Percentiles rank a stretch among this genome's conserved stretches.
phyloP scores from a whole-genome alignment of 306 rosid species.

The Vicia faba region DNA sequence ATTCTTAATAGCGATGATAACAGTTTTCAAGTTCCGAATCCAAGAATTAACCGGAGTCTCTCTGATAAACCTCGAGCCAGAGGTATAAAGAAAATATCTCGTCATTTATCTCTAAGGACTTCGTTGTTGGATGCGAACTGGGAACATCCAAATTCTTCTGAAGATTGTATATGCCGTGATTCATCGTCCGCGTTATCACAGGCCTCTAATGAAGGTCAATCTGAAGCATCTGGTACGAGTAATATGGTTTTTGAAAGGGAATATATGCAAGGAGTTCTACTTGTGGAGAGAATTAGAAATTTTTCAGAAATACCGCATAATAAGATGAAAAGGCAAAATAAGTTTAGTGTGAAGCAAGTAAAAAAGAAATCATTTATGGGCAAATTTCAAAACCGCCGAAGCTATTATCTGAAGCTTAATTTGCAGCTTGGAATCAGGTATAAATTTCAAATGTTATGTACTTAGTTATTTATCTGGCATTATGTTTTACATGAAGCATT shows the following conservation, averaged over 20 bases:
- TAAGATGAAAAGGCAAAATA: constrained; percentile 53
- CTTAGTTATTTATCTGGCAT: constrained; percentile 1
- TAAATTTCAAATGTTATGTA: not conserved
- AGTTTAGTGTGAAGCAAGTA: constrained; percentile 45
- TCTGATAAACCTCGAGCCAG: constrained; percentile 53
- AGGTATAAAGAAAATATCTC: constrained; percentile 49
- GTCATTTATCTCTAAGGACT: constrained; percentile 53
- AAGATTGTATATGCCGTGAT: constrained; percentile 43
- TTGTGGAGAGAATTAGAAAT: constrained; percentile 59
- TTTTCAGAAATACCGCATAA: constrained; percentile 45
- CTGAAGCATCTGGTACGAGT: constrained; percentile 41
- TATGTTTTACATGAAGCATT: constrained; percentile 3
- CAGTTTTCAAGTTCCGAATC: constrained; percentile 36
- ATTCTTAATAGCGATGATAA: constrained; percentile 43
- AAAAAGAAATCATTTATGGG: constrained; percentile 54
- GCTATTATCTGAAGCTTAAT: constrained; percentile 54
- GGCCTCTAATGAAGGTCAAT: constrained; percentile 46
- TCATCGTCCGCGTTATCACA: constrained; percentile 40
- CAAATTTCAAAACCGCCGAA: constrained; percentile 39
- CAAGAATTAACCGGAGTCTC: constrained; percentile 57
- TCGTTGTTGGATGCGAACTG: constrained; percentile 44
- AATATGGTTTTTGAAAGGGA: constrained; percentile 69
- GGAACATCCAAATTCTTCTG: constrained; percentile 38
- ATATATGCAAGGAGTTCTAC: constrained; percentile 91
- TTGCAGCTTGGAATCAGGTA: constrained; percentile 65